A percentile compares a stretch with the other conserved stretches of the same genome.
Evolutionary conservation across 75 land plant genomes (phyloP).

Genomic region (Picea sitchensis): DNA sequence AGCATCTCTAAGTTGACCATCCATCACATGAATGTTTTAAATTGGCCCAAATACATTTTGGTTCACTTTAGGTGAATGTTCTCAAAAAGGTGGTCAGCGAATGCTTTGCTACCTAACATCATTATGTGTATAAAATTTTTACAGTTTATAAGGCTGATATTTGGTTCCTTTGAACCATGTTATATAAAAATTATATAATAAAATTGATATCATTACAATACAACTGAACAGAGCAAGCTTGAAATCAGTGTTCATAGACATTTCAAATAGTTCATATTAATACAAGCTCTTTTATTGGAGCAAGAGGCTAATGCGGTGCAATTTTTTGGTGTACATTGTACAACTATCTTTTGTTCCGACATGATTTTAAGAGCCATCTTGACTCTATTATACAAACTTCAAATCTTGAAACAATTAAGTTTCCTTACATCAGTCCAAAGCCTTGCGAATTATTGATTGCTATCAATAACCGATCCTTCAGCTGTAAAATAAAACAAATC

Average conservation of each 20-base stretch:
- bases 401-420: background rate
- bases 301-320: background rate
- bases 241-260: background rate
- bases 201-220: background rate
- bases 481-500: constrained; percentile 17
- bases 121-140: too few species aligned
- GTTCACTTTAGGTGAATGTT: too few species aligned
- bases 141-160: too few species aligned
- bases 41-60: too few species aligned
- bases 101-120: too few species aligned
- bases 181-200: too few species aligned
- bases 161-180: too few species aligned
- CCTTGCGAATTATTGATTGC: constrained; percentile 29
- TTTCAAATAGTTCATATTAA: background rate
- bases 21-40: too few species aligned
- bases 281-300: background rate
- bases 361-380: background rate
- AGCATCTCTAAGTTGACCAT: too few species aligned
- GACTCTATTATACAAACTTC: background rate
- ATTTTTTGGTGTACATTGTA: background rate
- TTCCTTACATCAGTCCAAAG: constrained; percentile 24
- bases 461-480: constrained; percentile 21
- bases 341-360: background rate
- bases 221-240: background rate
- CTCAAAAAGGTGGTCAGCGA: too few species aligned